Evolutionary conservation across 176 grass and related monocot species (phyloP).

Genomic region (Oryza coarctata): DNA sequence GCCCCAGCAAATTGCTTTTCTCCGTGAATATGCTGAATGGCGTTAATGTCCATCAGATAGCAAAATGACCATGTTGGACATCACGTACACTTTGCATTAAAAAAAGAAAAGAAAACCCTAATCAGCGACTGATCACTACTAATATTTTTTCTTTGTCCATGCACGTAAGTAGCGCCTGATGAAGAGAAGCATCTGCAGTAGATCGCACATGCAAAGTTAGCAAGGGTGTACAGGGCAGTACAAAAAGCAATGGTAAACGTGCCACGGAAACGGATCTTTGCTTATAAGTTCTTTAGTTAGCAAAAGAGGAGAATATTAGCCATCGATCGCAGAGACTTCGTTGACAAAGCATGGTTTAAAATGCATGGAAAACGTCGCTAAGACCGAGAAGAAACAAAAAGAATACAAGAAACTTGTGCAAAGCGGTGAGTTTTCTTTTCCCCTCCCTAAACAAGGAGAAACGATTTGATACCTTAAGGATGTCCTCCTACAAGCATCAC

Average conservation of each 20-base stretch:
- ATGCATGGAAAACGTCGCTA: slow-evolving; percentile 42
- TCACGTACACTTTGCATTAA: not conserved
- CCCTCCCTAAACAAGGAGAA: too few species aligned
- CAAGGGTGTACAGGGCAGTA: slow-evolving; percentile 31
- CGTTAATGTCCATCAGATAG: slow-evolving; percentile 22
- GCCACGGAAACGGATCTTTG: slow-evolving; percentile 51
- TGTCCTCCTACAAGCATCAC: too few species aligned
- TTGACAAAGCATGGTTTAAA: slow-evolving; percentile 44
- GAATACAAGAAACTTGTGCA: slow-evolving; percentile 62
- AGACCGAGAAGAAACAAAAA: slow-evolving; percentile 67
- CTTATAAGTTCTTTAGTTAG: slow-evolving; percentile 23
- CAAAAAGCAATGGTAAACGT: slow-evolving; percentile 47
- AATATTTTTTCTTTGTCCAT: not conserved
- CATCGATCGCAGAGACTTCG: slow-evolving; percentile 48
- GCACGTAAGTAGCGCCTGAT: slow-evolving; percentile 9
- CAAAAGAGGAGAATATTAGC: slow-evolving; percentile 40
- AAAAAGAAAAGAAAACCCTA: not conserved
- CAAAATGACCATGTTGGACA: not conserved
- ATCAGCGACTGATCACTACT: not conserved
- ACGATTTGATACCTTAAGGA: too few species aligned
- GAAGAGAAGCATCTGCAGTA: slow-evolving; percentile 44
- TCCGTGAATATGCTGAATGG: slow-evolving; percentile 34
- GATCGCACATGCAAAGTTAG: slow-evolving; percentile 43
- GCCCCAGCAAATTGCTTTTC: slow-evolving; percentile 43
- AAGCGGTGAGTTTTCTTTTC: slow-evolving; percentile 37